A percentile compares a stretch with the other conserved stretches of the same genome.
These are phyloP conservation scores for Starmerella davenportii DNA, from an alignment of 805 yeast genomes.

Conservation along the genomic window DNA sequence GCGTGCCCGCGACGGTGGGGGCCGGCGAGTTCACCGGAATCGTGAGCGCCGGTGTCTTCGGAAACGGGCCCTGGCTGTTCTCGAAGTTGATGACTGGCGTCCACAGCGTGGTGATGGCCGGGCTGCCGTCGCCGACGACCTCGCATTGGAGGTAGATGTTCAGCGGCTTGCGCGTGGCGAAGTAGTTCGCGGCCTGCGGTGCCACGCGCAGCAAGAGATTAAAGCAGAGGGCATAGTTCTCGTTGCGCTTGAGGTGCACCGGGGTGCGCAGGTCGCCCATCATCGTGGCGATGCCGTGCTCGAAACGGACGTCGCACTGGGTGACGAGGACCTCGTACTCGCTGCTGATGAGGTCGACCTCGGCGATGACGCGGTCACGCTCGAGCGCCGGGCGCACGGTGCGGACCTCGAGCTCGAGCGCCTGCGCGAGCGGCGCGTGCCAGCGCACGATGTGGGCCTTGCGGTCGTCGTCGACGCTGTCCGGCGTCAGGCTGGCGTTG, in stretches of 20 bases:
- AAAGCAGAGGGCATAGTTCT: conserved; percentile 12
- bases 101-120: conserved; percentile 15
- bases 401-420: conserved; percentile 14
- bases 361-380: conserved; percentile 16
- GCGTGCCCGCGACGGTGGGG: neutral
- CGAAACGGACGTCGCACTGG: conserved; percentile 7
- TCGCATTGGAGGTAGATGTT: conserved; percentile 11
- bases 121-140: conserved; percentile 4
- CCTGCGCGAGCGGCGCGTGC: conserved; percentile 12
- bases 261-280: conserved; percentile 11
- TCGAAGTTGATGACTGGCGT: conserved; percentile 16
- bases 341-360: conserved; percentile 13
- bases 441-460: conserved; percentile 7
- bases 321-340: conserved; percentile 5
- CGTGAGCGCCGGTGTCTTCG: conserved; percentile 18
- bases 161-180: conserved; percentile 9
- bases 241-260: conserved; percentile 6
- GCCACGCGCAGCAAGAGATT: conserved; percentile 10
- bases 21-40: conserved; percentile 6
- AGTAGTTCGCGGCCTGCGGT: conserved; percentile 4
- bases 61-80: conserved; percentile 18
- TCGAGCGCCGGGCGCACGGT: conserved; percentile 17
- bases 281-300: conserved; percentile 12
- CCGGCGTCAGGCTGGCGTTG: neutral
- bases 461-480: neutral